Evolutionary conservation across 2,329 filamentous ascomycete genomes (phyloP), one percentile per base, ranked within the genome.

Genomic region (Fusarium compactum): DNA sequence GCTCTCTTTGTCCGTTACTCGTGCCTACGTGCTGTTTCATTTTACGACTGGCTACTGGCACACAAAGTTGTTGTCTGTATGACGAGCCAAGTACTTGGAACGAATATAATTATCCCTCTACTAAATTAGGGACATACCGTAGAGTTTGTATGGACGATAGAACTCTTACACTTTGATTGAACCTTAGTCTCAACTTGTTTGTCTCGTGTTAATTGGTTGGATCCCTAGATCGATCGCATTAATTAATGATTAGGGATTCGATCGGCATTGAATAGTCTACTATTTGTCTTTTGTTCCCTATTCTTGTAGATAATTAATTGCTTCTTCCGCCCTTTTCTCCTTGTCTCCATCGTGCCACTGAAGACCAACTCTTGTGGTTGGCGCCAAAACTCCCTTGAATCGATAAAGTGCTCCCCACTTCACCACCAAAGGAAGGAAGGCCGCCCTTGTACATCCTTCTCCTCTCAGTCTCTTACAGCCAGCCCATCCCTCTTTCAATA

Each of bases 301-400:
- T 46, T 24, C 41, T 56, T 53, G 34, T 62, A 32, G 46, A 57
- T 16, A 41, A 51, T 47, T 47, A 38, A 67, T 68, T 68, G 47
- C 58, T 56, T 72, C 55, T 67, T 38, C 50, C 53, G 50, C 69
- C 66, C 69, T 70, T 72, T 54, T 52, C 56, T 40, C 38, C 11
- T 45, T 25, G 34, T 38, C 48, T 25, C 32, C 12, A 58, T 69
- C 69, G 69, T 60, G 27, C 34, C 32, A 59, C 47, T 30, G 38
- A 44, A 41, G 22, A 58, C 44, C 40, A 41, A 20, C 38, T 40
- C 40, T 56, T 38, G 38, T 56, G 43, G 47, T 69, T 69, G 66
- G 65, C n/a, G 47, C 34, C 50, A 53, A 20, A 30, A 50, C 62
- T 61, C 69, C 69, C 65, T 72, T 67, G 32, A 55, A 57, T 38